phyloP scores from a whole-genome alignment of 1,284 basidiomycete species.

The Apiotrichum brassicae region DNA sequence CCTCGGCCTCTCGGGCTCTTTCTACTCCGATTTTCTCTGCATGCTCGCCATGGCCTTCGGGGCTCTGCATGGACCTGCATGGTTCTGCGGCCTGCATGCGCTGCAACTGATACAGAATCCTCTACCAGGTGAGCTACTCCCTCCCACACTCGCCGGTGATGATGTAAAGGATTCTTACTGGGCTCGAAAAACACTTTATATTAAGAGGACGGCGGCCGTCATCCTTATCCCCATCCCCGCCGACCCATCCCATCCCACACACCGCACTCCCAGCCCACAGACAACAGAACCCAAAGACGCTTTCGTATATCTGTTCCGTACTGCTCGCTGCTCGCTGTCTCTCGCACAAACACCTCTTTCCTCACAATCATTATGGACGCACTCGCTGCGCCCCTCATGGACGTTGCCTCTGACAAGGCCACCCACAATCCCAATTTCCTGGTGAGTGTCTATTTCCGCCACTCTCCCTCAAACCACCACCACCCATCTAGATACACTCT shows the following conservation, averaged over 20 bases:
- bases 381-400: constrained; percentile 6
- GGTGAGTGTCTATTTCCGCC: constrained; percentile 1
- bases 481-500: too few species aligned
- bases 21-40: too few species aligned
- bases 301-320: neutral
- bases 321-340: too few species aligned
- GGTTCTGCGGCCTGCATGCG: too few species aligned
- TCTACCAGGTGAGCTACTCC: too few species aligned
- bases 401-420: constrained; percentile 7
- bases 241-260: neutral
- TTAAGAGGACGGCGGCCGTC: neutral
- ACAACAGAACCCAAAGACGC: neutral
- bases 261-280: neutral
- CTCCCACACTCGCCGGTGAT: neutral
- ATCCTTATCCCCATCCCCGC: neutral
- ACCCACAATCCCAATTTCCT: constrained; percentile 5
- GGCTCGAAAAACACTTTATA: neutral
- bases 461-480: neutral
- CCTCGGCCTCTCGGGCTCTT: too few species aligned
- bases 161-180: neutral
- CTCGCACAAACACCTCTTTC: too few species aligned
- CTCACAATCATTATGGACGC: constrained; percentile 8
- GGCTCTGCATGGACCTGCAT: too few species aligned
- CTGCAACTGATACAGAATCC: too few species aligned
- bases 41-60: too few species aligned